Evolutionary conservation across 139 green algal genomes (phyloP).

Genomic region (Coelastrella sp.): DNA sequence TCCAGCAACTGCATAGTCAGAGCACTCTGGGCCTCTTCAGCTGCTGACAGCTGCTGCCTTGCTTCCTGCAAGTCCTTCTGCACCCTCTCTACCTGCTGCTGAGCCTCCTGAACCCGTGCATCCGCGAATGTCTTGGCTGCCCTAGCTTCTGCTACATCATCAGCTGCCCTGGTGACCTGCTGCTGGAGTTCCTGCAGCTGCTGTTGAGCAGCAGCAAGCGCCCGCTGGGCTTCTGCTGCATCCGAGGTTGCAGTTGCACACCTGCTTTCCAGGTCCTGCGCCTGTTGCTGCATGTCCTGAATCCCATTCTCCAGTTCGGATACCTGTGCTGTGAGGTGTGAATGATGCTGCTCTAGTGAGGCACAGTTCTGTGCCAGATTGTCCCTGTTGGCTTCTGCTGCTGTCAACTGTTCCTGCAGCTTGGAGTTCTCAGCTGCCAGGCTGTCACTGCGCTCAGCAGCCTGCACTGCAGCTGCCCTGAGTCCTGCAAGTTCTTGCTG

Average conservation of each 20-base stretch:
- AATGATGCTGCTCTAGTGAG: background rate
- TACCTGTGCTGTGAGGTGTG: slow-evolving; percentile 5
- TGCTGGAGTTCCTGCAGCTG: background rate
- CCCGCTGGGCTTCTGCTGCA: background rate
- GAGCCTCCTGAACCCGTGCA: background rate
- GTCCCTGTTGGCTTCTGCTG: background rate
- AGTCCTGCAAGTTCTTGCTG: background rate
- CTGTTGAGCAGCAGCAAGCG: background rate
- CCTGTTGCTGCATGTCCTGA: background rate
- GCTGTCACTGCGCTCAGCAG: slow-evolving; percentile 7
- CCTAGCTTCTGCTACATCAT: background rate
- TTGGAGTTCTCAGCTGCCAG: background rate
- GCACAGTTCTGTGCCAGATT: background rate
- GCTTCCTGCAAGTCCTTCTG: background rate
- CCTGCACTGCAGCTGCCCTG: background rate
- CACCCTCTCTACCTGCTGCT: background rate
- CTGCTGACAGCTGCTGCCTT: slow-evolving; percentile 2
- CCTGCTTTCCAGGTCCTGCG: background rate
- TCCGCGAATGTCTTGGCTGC: background rate
- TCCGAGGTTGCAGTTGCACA: background rate
- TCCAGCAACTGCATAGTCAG: slow-evolving; percentile 21
- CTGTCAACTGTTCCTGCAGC: background rate
- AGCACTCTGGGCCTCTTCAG: slow-evolving; percentile 9
- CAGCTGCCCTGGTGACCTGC: background rate
- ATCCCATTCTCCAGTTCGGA: background rate